Base-by-base conservation (phyloP, 2,329 filamentous ascomycete species). In the Phialophora expanda region DNA sequence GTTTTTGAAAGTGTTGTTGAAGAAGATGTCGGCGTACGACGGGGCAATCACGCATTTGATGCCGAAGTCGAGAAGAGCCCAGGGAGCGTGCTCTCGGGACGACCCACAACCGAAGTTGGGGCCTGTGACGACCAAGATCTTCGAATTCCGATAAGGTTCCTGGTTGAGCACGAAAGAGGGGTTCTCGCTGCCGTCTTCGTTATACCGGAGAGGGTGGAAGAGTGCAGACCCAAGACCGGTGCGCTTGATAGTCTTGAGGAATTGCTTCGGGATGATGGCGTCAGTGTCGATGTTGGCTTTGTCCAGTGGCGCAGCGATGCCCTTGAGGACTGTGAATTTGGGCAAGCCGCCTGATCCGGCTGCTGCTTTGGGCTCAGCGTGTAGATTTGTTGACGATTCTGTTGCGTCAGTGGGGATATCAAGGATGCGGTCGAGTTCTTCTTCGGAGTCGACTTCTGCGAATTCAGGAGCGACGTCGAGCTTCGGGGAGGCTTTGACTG, bases 1-100 rank as follows among this genome's bases (percentile, higher is more conserved):
- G 83, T 99, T 99, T 86, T 99, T 98, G 87, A 97, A 98, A n/a
- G 91, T 95, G 84, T 99, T 99, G 87, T 97, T 97, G 87, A 94
- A 96, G 87, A 97, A 97, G 79, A 99, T 99, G 76, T 96, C 92
- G 65, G 90, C 91, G 72, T 87, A 91, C 0, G 90, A 93, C 1
- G 92, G 92, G 0, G 94, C 95, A 73, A 98, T 96, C 74, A 98
- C 85, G 77, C 90, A 94, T 76, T 90, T 92, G 82, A 99, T 97
- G 72, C 95, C 95, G 74, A 98, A 98, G 80, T 98, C 95, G 64
- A 96, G 88, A 26, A 98, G 86, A 5, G 95, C 94, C 95, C 95
- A 98, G 0, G 95, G 95, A 2, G 95, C 95, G 82, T 98, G 95
- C 80, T 98, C 95, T 76, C 95, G 89, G 32, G 90, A 94, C 74